Conservation (phyloP, 2,329 filamentous ascomycete species). For the Rutstroemia sp. region DNA sequence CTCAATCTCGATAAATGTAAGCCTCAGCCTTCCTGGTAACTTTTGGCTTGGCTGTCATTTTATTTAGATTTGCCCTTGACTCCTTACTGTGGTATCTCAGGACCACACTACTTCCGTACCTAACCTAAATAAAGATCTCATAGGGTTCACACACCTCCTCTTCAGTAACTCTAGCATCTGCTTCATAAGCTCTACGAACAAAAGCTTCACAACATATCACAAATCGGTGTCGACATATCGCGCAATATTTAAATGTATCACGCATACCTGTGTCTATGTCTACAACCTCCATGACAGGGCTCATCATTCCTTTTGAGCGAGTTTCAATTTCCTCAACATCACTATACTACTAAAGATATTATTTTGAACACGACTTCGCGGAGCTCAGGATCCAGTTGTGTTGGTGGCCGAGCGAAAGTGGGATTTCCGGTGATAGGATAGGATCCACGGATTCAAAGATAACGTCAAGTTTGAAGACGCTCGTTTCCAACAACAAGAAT, state of each 20-base stretch:
- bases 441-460: not conserved
- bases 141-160: conserved; percentile 9
- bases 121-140: not conserved
- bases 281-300: not conserved
- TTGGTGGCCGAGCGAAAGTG: no score
- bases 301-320: not conserved
- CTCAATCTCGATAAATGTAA: not conserved
- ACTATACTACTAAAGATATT: not conserved
- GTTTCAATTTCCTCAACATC: not conserved
- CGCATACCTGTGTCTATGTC: conserved; percentile 3
- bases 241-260: not conserved
- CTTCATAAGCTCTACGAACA: not conserved
- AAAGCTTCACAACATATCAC: not conserved
- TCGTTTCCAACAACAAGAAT: no score
- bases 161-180: no score
- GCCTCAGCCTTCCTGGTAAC: no score
- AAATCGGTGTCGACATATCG: not conserved
- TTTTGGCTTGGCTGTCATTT: not conserved
- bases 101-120: no score
- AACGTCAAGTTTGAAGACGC: not conserved
- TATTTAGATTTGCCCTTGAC: not conserved
- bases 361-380: no score
- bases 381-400: not conserved
- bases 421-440: no score
- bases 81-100: no score